Conservation (phyloP, 257 asterid species). For the Solanum bukasovii region DNA sequence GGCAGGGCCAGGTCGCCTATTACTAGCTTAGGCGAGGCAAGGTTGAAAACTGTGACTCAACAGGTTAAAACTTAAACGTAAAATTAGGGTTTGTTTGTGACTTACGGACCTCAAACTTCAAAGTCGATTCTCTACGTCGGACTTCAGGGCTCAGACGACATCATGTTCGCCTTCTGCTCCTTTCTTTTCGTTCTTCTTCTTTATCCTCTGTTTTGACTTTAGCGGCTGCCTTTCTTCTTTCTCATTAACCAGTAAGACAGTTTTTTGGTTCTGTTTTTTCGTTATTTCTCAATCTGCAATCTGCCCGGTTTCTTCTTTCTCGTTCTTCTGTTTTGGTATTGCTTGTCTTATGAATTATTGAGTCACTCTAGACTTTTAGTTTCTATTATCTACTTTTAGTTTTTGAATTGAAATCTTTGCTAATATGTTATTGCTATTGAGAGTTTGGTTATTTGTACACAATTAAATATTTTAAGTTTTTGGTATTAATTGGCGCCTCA, state of each 20-base stretch:
- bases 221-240: neutral
- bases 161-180: neutral
- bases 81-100: neutral
- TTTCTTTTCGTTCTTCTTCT: neutral
- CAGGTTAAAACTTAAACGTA: neutral
- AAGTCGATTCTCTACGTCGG: neutral
- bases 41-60: neutral
- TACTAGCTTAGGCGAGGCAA: neutral
- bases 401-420: neutral
- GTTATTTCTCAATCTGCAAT: too few relatives aligned
- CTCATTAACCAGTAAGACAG: neutral
- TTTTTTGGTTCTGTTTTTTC: too few relatives aligned
- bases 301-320: too few relatives aligned
- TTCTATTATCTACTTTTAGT: neutral
- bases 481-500: neutral
- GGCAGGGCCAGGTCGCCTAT: neutral
- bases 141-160: neutral
- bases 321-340: neutral
- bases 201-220: neutral
- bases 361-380: neutral
- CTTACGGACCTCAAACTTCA: neutral
- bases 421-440: neutral
- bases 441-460: neutral
- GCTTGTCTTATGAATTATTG: neutral
- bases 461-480: too few relatives aligned